Base-by-base conservation (phyloP, 441 rosid genomes). In the Euphorbia schlechtendalii region DNA sequence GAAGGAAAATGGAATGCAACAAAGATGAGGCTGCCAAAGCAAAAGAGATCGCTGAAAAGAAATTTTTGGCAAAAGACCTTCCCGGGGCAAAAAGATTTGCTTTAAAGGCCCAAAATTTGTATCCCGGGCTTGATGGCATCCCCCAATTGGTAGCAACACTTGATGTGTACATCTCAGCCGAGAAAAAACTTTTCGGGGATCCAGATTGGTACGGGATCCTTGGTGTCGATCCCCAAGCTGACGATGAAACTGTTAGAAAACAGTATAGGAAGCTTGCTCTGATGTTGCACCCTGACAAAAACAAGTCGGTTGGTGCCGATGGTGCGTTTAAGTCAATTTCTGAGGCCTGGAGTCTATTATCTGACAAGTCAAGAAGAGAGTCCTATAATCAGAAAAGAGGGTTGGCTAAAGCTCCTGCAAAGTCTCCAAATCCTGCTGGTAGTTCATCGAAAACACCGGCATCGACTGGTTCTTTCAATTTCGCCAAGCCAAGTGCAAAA, bases 251-350 rank as follows among this genome's bases (percentile, higher is more conserved):
- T 2, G 70, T 79, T 6, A 67, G 71, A 63, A 76, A 74, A 66
- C 78, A 76, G 65, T 76, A 71, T 32, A 74, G 77, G 67, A 79
- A 76, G 61, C 76, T 76, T 15, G 80, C 80, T 57, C 55, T 79
- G 43, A 49, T 72, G 69, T 80, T 79, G 46, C 83, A 76, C 60
- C 83, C 83, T 61, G 83, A 79, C 66, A 79, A 76, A 71, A 79
- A 79, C 63, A 79, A 79, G 71, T 76, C 75, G 41, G 45, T 72
- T 12, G 83, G 83, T 45, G 83, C 78, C 22, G 80, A 79, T 51
- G 77, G 77, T 46, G 83, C 83, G 6, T 79, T 79, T 62, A 76
- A 79, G 67, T 65, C 69, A 51, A 59, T 79, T 56, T 79, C 78
- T 24, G 73, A 76, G 69, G 83, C 83, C 24, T 79, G 78, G 80